Percentiles rank a stretch among this genome's conserved stretches.
Evolutionary conservation across 169 alveolate species (phyloP).

Genomic region (Plasmodium chabaudi): DNA sequence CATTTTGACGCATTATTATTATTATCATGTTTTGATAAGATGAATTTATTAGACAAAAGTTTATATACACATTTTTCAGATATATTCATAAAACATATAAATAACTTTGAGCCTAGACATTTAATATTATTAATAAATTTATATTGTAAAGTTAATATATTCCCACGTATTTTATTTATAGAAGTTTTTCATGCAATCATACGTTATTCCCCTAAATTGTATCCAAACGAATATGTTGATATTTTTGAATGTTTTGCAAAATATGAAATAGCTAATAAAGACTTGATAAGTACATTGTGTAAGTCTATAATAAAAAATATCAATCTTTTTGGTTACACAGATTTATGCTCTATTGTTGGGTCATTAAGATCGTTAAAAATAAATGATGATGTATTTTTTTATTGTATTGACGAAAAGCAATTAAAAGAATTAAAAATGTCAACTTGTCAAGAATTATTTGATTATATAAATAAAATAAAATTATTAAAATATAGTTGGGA

Average conservation of each 20-base stretch:
- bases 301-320: constrained; percentile 79
- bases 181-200: constrained; percentile 82
- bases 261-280: constrained; percentile 80
- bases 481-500: constrained; percentile 41
- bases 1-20: constrained; percentile 81
- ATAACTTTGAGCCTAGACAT: constrained; percentile 82
- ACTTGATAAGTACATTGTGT: constrained; percentile 79
- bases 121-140: constrained; percentile 77
- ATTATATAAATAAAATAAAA: constrained; percentile 77
- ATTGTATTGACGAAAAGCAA: constrained; percentile 84
- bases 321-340: constrained; percentile 77
- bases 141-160: constrained; percentile 77
- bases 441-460: constrained; percentile 85
- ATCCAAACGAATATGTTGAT: constrained; percentile 81
- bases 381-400: constrained; percentile 80
- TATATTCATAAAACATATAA: constrained; percentile 78
- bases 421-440: constrained; percentile 81
- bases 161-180: constrained; percentile 82
- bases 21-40: constrained; percentile 80
- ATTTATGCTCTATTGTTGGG: constrained; percentile 80
- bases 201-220: constrained; percentile 76
- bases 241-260: constrained; percentile 76
- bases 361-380: constrained; percentile 78
- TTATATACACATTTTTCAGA: constrained; percentile 79
- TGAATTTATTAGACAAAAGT: constrained; percentile 75